phyloP scores from a whole-genome alignment of 306 rosid genomes.

The Prunus fruticosa region DNA sequence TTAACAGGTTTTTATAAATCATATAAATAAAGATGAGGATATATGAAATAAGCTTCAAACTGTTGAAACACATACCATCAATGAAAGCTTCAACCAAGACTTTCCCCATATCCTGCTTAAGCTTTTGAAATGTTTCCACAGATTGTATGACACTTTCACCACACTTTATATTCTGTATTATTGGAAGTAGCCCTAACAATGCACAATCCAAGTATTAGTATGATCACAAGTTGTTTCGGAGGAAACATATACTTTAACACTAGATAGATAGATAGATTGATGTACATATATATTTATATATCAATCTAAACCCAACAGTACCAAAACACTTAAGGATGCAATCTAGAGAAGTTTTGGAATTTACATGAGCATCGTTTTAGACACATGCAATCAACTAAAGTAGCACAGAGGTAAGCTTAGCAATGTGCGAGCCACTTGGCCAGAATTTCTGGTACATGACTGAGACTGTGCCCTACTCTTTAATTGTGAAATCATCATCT shows the following conservation, averaged over 20 bases:
- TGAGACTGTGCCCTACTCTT: background rate
- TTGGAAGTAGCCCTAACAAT: conserved; percentile 72
- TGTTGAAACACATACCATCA: conserved; percentile 50
- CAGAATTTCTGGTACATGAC: background rate
- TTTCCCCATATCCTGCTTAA: conserved; percentile 43
- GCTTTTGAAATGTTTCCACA: conserved; percentile 46
- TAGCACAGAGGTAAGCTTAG: background rate
- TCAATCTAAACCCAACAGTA: background rate
- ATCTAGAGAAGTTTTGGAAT: background rate
- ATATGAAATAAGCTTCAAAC: conserved; percentile 19
- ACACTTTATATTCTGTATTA: conserved; percentile 55
- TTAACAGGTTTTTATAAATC: background rate
- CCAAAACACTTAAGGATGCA: background rate
- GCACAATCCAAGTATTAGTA: conserved; percentile 26
- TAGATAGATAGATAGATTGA: background rate
- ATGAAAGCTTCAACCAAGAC: conserved; percentile 56
- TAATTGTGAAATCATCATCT: background rate
- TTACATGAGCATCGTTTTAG: background rate
- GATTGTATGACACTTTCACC: conserved; percentile 62
- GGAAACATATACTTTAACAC: background rate
- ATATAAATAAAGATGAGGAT: background rate
- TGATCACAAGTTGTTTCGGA: conserved; percentile 12
- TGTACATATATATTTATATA: too few relatives aligned
- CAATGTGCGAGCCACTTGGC: background rate
- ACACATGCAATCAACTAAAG: background rate